Evolutionary conservation across 2,329 filamentous ascomycete genomes (phyloP).

Genomic region (Cadophora sp.): DNA sequence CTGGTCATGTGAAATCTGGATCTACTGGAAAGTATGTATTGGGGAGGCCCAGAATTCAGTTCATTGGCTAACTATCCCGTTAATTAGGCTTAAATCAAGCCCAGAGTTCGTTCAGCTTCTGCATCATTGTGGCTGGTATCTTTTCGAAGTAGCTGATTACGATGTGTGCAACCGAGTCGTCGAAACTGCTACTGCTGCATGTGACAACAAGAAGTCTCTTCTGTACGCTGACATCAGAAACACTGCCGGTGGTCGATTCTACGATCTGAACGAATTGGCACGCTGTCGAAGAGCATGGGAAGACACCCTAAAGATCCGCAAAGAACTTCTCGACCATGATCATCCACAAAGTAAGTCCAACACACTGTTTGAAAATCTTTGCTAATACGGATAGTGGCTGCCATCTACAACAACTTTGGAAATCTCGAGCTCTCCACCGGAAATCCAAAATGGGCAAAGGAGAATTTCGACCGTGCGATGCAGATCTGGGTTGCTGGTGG

Average conservation of each 20-base stretch:
- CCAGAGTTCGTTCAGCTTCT: slow-evolving; percentile 28
- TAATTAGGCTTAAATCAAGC: neutral
- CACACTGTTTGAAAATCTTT: neutral
- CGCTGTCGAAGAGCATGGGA: slow-evolving; percentile 33
- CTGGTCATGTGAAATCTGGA: neutral
- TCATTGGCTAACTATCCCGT: neutral
- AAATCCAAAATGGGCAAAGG: slow-evolving; percentile 31
- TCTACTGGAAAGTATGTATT: neutral
- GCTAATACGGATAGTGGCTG: neutral
- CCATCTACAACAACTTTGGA: slow-evolving; percentile 35
- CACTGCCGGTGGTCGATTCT: slow-evolving; percentile 24
- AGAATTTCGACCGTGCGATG: slow-evolving; percentile 34
- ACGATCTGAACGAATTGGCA: slow-evolving; percentile 30
- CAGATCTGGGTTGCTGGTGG: slow-evolving; percentile 27
- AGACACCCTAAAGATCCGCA: slow-evolving; percentile 23
- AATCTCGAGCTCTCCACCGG: slow-evolving; percentile 32
- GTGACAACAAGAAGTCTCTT: slow-evolving; percentile 28
- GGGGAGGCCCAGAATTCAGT: neutral
- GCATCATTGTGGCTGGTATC: slow-evolving; percentile 28
- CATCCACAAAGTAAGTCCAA: slow-evolving; percentile 21
- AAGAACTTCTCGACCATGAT: slow-evolving; percentile 21
- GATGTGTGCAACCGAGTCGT: slow-evolving; percentile 25
- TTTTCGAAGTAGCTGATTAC: slow-evolving; percentile 33
- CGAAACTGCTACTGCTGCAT: slow-evolving; percentile 27
- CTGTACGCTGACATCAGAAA: slow-evolving; percentile 28